Percentiles rank a stretch among this genome's conserved stretches.
phyloP scores from a whole-genome alignment of 306 rosid species.

The Albizia julibrissin region DNA sequence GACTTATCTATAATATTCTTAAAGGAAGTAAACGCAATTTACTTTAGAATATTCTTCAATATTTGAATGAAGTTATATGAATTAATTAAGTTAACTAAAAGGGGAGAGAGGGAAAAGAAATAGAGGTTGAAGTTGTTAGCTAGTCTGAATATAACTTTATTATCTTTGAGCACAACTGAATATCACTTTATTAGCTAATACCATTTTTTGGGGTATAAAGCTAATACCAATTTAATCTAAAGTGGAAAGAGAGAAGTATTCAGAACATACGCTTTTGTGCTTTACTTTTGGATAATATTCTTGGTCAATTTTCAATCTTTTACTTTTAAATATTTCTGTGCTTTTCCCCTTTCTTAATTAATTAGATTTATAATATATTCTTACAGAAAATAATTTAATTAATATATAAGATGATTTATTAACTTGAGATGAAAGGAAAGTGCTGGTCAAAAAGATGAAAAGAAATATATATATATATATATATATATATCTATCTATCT shows the following conservation, averaged over 20 bases:
- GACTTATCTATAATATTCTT: not conserved
- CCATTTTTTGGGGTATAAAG: too few species aligned
- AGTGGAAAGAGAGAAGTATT: conserved; percentile 24
- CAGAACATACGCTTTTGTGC: conserved; percentile 39
- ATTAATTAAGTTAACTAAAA: not conserved
- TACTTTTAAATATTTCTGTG: not conserved
- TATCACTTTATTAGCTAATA: too few species aligned
- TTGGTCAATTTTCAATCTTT: conserved; percentile 19
- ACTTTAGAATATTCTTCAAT: not conserved
- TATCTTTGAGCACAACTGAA: too few species aligned
- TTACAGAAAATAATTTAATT: too few species aligned
- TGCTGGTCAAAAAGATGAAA: too few species aligned
- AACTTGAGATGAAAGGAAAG: not conserved
- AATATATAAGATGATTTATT: not conserved
- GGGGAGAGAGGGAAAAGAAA: not conserved
- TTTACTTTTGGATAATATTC: conserved; percentile 28
- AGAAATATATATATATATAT: too few species aligned
- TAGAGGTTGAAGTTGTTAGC: not conserved
- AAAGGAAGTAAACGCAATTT: not conserved
- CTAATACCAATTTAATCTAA: conserved; percentile 26
- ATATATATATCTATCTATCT: too few species aligned
- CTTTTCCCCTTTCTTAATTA: not conserved
- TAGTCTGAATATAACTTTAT: not conserved
- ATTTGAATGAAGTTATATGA: not conserved
- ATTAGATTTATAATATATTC: too few species aligned